These are phyloP conservation scores for Eimeria falciformis DNA, from an alignment of 169 alveolate species.

Conservation along the genomic window DNA sequence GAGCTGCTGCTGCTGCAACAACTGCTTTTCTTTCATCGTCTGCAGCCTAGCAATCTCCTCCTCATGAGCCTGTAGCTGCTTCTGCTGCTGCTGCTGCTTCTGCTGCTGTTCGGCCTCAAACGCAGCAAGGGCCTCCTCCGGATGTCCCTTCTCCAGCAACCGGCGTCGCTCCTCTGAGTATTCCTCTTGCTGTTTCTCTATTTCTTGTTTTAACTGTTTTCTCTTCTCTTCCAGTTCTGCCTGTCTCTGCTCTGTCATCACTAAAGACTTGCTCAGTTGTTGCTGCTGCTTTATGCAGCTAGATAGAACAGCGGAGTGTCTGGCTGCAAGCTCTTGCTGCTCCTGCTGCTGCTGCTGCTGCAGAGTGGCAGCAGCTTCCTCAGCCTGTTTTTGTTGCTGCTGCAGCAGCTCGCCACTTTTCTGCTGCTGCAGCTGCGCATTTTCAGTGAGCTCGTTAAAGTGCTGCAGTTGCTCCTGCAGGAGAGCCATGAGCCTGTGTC, in stretches of 20 bases:
- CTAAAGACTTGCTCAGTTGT: background rate
- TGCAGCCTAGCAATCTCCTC: constrained; percentile 15
- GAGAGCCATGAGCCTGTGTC: constrained; percentile 52
- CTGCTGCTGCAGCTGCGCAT: constrained; percentile 63
- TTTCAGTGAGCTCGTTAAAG: background rate
- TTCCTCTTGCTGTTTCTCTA: background rate
- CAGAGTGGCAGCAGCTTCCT: constrained; percentile 34
- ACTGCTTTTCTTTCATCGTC: constrained; percentile 30
- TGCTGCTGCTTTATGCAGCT: constrained; percentile 26
- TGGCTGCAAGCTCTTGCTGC: constrained; percentile 30
- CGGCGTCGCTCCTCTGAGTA: constrained; percentile 11
- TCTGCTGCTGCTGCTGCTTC: constrained; percentile 49
- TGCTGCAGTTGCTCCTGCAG: constrained; percentile 62
- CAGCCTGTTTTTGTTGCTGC: constrained; percentile 37
- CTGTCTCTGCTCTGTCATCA: background rate
- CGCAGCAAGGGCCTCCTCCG: constrained; percentile 18
- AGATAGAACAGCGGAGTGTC: background rate
- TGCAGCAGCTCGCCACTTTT: constrained; percentile 36
- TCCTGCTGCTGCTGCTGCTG: constrained; percentile 52
- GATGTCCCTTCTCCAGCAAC: constrained; percentile 33
- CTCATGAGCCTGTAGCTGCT: background rate
- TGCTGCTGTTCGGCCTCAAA: background rate
- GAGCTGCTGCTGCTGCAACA: constrained; percentile 37
- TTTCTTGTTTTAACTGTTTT: background rate
- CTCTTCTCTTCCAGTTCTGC: background rate